phyloP scores from a whole-genome alignment of 2,329 filamentous ascomycete genomes.

The Aplosporella prunicola region DNA sequence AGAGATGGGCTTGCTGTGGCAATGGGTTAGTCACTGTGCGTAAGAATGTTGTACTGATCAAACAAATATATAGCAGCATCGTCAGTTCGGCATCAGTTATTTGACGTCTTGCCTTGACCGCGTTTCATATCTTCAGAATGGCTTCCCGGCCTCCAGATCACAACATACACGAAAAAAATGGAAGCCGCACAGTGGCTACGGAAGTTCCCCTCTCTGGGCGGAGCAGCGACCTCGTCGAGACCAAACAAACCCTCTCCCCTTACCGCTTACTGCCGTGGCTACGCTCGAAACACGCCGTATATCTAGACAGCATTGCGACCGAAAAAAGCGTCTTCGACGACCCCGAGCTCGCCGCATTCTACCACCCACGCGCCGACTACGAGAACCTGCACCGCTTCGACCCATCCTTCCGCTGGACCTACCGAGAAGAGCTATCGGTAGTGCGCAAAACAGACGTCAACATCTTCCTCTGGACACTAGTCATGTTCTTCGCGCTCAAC shows the following conservation, averaged over 20 bases:
- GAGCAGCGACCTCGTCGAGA: conserved; percentile 1
- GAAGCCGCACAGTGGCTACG: too few relatives aligned
- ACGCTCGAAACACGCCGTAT: background rate
- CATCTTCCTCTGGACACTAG: conserved; percentile 43
- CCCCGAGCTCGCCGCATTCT: conserved; percentile 44
- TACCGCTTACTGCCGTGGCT: conserved; percentile 1
- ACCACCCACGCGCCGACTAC: conserved; percentile 48
- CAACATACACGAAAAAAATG: too few relatives aligned
- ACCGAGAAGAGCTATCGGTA: conserved; percentile 46
- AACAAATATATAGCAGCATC: too few relatives aligned
- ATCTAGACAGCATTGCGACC: conserved; percentile 1
- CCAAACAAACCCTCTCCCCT: background rate
- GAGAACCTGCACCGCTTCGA: conserved; percentile 53
- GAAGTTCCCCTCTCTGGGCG: too few relatives aligned
- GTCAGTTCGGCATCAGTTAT: too few relatives aligned
- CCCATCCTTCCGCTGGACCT: conserved; percentile 46
- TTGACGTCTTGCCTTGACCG: too few relatives aligned
- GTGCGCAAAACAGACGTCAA: conserved; percentile 45
- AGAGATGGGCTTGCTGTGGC: too few relatives aligned
- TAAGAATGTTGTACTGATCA: too few relatives aligned
- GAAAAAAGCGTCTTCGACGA: conserved; percentile 35
- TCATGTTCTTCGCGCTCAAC: conserved; percentile 47
- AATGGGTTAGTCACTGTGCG: too few relatives aligned
- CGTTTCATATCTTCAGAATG: too few relatives aligned
- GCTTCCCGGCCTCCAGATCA: too few relatives aligned